Percentiles rank a stretch among this genome's conserved stretches.
Evolutionary conservation across 805 yeast genomes (phyloP).

Genomic region (Candida namnaoensis): DNA sequence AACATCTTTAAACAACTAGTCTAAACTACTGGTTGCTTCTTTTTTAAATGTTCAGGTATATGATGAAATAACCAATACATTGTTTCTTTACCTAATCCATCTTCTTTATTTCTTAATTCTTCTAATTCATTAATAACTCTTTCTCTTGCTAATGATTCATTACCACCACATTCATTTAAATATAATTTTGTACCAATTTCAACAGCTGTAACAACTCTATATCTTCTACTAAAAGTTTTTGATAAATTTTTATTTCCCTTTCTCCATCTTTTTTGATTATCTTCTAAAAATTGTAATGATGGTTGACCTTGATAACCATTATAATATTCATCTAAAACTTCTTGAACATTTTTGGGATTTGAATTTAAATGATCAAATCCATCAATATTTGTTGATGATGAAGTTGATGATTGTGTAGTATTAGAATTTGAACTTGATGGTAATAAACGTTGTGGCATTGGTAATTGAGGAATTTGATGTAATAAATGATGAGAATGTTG

Average conservation of each 20-base stretch:
- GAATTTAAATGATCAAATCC: conserved; percentile 7
- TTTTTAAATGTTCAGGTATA: conserved; percentile 16
- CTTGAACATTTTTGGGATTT: conserved; percentile 16
- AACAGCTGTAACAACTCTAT: conserved; percentile 17
- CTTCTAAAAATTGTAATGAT: conserved; percentile 16
- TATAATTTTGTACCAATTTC: conserved; percentile 14
- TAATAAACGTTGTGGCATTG: background rate
- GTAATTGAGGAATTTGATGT: background rate
- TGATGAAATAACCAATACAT: conserved; percentile 22
- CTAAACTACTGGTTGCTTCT: conserved; percentile 1
- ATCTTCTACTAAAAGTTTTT: conserved; percentile 18
- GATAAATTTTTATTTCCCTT: conserved; percentile 15
- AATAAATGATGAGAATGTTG: too few species aligned
- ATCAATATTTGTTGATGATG: background rate
- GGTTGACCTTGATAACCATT: conserved; percentile 19
- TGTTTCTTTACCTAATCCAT: conserved; percentile 17
- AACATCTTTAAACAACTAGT: too few species aligned
- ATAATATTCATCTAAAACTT: conserved; percentile 18
- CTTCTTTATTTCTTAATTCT: conserved; percentile 9
- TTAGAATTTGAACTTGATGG: too few species aligned
- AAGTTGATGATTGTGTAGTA: background rate
- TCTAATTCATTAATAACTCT: conserved; percentile 15
- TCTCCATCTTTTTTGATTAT: conserved; percentile 19
- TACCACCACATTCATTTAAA: conserved; percentile 9
- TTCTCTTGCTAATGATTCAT: conserved; percentile 13